Conservation (phyloP, 2,329 filamentous ascomycete genomes). For the Aspergillus puulaauensis region DNA sequence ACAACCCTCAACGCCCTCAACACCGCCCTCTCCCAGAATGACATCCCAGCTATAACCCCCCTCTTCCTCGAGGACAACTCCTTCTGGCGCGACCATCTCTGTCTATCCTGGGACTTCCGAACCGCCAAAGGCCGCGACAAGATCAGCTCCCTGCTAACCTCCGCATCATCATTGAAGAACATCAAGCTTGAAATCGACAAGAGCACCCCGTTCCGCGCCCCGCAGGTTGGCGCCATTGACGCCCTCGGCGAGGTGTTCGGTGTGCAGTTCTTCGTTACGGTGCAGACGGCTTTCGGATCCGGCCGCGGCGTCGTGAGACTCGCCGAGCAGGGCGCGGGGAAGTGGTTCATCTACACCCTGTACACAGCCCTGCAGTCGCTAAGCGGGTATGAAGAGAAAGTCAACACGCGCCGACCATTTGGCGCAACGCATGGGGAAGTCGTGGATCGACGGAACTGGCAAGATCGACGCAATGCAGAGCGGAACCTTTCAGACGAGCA, state of each 20-base stretch:
- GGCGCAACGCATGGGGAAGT: conserved; percentile 59
- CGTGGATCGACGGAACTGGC: conserved; percentile 59
- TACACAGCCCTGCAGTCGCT: conserved; percentile 61
- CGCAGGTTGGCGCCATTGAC: conserved; percentile 51
- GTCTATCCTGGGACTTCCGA: conserved; percentile 55
- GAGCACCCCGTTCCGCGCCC: conserved; percentile 38
- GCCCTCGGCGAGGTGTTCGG: conserved; percentile 50
- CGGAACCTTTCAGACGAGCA: conserved; percentile 50
- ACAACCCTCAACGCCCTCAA: conserved; percentile 43
- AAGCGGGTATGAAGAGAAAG: conserved; percentile 53
- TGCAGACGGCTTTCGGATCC: conserved; percentile 54
- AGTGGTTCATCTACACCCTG: conserved; percentile 65
- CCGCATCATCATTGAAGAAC: conserved; percentile 41
- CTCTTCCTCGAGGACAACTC: conserved; percentile 53
- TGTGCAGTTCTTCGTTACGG: conserved; percentile 57
- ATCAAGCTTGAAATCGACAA: conserved; percentile 44
- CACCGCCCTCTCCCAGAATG: conserved; percentile 31
- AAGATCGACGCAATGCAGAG: conserved; percentile 52
- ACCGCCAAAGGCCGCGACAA: conserved; percentile 51
- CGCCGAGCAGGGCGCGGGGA: conserved; percentile 33
- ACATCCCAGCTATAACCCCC: conserved; percentile 33
- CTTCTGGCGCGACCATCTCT: conserved; percentile 61
- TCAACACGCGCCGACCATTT: conserved; percentile 49
- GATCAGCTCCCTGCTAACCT: conserved; percentile 35
- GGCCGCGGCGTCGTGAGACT: conserved; percentile 60